phyloP scores from a whole-genome alignment of 768 basidiomycete genomes.

The Coprinellus aureogranulatus region DNA sequence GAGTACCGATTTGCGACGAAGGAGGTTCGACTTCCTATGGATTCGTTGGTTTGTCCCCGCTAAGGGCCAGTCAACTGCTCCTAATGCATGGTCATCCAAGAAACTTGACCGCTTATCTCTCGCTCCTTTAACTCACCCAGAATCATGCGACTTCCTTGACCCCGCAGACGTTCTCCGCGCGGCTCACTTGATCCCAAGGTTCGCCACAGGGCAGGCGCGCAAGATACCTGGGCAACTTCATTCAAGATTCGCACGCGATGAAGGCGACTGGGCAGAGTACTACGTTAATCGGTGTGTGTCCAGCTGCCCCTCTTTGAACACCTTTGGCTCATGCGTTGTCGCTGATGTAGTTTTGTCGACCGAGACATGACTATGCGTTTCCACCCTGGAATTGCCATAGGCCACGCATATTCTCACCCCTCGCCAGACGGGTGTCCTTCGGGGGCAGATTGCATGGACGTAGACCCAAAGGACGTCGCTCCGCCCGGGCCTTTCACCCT shows the following conservation, averaged over 20 bases:
- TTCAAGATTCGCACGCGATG: neutral
- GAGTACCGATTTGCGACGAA: neutral
- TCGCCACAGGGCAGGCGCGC: neutral
- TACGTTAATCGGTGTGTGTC: neutral
- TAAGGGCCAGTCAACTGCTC: neutral
- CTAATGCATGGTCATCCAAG: neutral
- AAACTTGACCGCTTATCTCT: neutral
- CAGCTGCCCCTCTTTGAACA: neutral
- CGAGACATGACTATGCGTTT: slow-evolving; percentile 1
- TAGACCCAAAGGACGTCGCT: too few species aligned
- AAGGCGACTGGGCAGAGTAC: neutral
- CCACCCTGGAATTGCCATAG: neutral
- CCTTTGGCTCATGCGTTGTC: neutral
- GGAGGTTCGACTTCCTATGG: neutral
- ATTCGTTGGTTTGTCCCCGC: neutral
- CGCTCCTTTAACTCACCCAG: neutral
- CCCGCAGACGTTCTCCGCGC: neutral
- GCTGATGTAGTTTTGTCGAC: neutral
- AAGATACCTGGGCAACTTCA: neutral
- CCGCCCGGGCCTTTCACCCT: too few species aligned
- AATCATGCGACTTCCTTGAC: neutral
- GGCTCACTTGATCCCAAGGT: neutral
- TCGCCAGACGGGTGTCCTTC: too few species aligned
- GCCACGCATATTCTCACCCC: slow-evolving; percentile 1
- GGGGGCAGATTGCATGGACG: too few species aligned